Base-by-base conservation (phyloP, 1,284 basidiomycete genomes). In the Pascua guehoae region DNA sequence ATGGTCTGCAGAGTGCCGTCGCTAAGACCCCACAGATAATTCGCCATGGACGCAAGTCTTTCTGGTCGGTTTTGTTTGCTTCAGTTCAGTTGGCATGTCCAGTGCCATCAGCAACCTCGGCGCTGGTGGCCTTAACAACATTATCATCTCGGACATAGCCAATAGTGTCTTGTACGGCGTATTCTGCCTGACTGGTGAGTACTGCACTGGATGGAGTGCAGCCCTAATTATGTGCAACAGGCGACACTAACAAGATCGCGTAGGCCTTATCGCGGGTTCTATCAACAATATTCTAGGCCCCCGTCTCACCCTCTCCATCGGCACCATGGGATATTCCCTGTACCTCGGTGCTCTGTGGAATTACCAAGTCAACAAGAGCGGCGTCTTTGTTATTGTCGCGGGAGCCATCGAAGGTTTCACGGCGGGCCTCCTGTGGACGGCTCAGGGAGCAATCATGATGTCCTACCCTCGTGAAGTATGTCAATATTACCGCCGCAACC, bases 31-130 rank as follows among this genome's bases (percentile, higher is more conserved):
- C 4, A 32, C 12, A 69, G 68, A 72, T 58, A 70, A 72, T 54
- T 63, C 73, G 47, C 80, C 80, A 45, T 79, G 72, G 73, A 69
- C 74, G 32, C 80, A 81, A 64, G 73, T 81, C 39, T 65, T 76
- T 38, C 66, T 81, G 24, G 73, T 80, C 52, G 79, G 79, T 62
- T 76, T 80, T 38, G 79, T 79, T 40, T 78, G 75, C 66, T 80
- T 68, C 61, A 75, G 67, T 45, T 65, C 79, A 14, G 75, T 79
- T 41, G 82, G 82, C 53, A 80, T 83, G 78, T 83, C 80, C 76
- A 79, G 76, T 53, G 81, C 82, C 38, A 70, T 81, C 45, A 70
- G 71, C 49, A 79, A 79, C 64, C 68, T 81, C 41, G 80, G 80
- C 57, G 81, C 80, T 9, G 80, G 66, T 56, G 80, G 81, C 47